Base-by-base conservation (phyloP, 2,329 filamentous ascomycete species). In the Sarocladiaceae sp. region DNA sequence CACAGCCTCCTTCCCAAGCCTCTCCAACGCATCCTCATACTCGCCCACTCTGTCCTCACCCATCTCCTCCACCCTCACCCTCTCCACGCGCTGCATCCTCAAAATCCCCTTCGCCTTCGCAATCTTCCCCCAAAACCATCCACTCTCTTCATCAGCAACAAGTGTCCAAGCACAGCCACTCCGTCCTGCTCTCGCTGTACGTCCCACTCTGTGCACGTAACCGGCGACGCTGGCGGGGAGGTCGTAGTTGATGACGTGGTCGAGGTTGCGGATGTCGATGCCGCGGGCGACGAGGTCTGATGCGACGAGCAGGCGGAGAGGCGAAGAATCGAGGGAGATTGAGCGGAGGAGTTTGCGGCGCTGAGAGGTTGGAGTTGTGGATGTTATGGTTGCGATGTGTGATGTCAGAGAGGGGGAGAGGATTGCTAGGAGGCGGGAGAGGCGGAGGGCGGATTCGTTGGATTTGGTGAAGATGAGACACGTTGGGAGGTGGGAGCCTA, bases 241-340 rank as follows among this genome's bases (percentile, higher is more conserved):
- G 66, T 97, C 93, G 73, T 97, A 97, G 71, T 96, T 97, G 69
- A 97, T 76, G 44, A 97, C 90, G 63, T 96, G 88, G 31, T 85
- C 84, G 44, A 97, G 79, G 44, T 82, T 79, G 1, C 83, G 82
- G 12, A 96, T 77, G 67, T 97, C 93, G 23, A 97, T 83, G 61
- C 93, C 94, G 57, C 93, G 88, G 2, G 91, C 90, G 1, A 94
- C 90, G n/a, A 95, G 86, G 65, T 97, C 93, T 0, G 94, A 96
- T 1, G 92, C 91, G 42, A 97, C 86, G 39, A 97, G 82, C 44
- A 96, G 83, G 6, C 84, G 84, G 23, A 88, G 69, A 53, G 81
- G 82, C 2, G 78, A 74, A 61, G 90, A 89, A 17, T 5, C 17
- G 2, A 79, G 75, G 54, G 80, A 80, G 3, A 78, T 71, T 66